phyloP scores from a whole-genome alignment of 2,329 filamentous ascomycete species.

The Sclerotinia minor region DNA sequence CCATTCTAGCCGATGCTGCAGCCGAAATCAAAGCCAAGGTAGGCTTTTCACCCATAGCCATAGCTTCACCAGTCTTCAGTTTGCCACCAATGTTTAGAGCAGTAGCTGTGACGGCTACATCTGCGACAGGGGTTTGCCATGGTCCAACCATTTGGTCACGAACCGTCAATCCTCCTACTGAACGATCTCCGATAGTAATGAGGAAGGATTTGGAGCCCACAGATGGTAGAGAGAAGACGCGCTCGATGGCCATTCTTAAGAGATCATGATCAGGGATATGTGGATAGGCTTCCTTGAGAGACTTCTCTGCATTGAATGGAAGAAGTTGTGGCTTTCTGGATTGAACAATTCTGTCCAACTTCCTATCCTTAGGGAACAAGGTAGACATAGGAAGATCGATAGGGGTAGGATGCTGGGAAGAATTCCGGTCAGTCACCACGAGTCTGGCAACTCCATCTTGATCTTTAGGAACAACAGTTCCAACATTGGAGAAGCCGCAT shows the following conservation, averaged over 20 bases:
- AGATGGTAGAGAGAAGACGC: conserved; percentile 80
- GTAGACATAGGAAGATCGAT: conserved; percentile 89
- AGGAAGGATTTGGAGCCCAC: conserved; percentile 98
- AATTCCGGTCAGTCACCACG: conserved; percentile 79
- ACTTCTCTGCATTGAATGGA: conserved; percentile 67
- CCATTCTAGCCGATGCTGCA: conserved; percentile 91
- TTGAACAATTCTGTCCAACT: conserved; percentile 72
- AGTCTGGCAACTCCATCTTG: conserved; percentile 68
- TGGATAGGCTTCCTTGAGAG: conserved; percentile 58
- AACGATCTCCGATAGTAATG: conserved; percentile 93
- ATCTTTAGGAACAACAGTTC: conserved; percentile 65
- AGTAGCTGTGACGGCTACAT: conserved; percentile 89
- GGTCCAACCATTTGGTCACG: conserved; percentile 95
- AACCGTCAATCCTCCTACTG: conserved; percentile 83
- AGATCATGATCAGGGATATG: conserved; percentile 44
- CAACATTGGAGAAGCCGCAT: conserved; percentile 90
- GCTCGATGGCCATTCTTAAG: conserved; percentile 67
- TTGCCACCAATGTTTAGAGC: conserved; percentile 68
- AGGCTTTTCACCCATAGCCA: conserved; percentile 95
- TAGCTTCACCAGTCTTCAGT: conserved; percentile 83
- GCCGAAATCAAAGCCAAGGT: conserved; percentile 86
- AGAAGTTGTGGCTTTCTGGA: conserved; percentile 67
- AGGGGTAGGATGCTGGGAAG: conserved; percentile 69
- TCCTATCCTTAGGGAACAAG: conserved; percentile 84
- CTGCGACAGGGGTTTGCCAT: conserved; percentile 92